Base-by-base conservation (phyloP, 169 alveolate genomes). In the Plasmodium fragile region DNA sequence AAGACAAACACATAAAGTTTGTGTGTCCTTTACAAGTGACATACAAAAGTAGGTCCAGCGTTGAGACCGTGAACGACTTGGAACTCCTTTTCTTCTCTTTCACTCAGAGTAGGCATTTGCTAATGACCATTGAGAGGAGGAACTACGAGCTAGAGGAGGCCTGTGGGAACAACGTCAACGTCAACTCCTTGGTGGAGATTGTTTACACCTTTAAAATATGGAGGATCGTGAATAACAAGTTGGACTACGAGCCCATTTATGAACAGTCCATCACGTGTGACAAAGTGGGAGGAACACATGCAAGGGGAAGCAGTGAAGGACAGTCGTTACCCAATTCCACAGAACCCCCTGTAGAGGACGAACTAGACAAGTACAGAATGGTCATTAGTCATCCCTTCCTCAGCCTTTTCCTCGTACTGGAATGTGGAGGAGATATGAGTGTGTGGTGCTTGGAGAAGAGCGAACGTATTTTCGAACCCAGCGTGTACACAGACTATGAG, bases 71-170 rank as follows among this genome's bases (percentile, higher is more conserved):
- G 28, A 84, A 84, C 65, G 93, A 84, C 18, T 49, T 84, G 69
- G 93, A 84, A 84, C 25, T 84, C n/a, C 36, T 49, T 73, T 72
- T 72, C 22, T 84, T 34, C 53, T 49, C 85, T 2, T 73, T 72
- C 65, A 84, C 75, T 49, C 78, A 84, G 75, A 84, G 71, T 34
- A 73, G 93, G 59, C 41, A 72, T 36, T 25, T 84, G 4, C 25
- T 84, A 30, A 84, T 84, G 93, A 84, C 93, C 3, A 84, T 84
- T 6, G 93, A 84, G 36, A 84, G 65, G 59, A 84, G 93, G 59
- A 84, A 84, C 78, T 72, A 73, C 32, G 5, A 45, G 5, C 75
- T 84, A 65, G 65, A 73, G 13, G 79, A 25, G 7, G 30, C 55
- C 11, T n/a, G 30, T 18, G 34, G n/a, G 5, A 59, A 18, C 22